Base-by-base conservation (phyloP, 2,329 filamentous ascomycete genomes). In the Rachicladosporium sp. region DNA sequence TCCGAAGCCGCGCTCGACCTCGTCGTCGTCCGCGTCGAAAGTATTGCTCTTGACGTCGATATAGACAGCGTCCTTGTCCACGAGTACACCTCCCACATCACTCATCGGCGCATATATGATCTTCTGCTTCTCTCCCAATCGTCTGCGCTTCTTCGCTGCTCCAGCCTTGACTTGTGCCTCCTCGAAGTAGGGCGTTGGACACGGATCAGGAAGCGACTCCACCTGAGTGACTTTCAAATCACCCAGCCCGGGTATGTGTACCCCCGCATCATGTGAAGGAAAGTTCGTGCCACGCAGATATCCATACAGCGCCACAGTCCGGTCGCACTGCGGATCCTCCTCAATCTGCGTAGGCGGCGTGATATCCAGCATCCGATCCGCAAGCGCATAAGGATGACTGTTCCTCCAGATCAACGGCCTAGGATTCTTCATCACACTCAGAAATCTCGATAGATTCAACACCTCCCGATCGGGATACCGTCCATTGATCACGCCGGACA, bases 341-440 rank as follows among this genome's bases (percentile, higher is more conserved):
- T 98, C 93, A 33, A 96, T 82, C 50, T 82, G 78, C 7, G 86
- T 93, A 1, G 93, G 91, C 29, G 93, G 86, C 0, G 91, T 98
- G 38, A 98, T 78, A 60, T 98, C 91, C 51, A 93, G 74, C 63
- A 96, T 93, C 47, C 88, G 86, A 65, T 98, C 91, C 43, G 91
- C 84, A 40, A 98, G 69, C 42, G 85, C 78, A 60, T 98, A 98
- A 4, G 89, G 88, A 67, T 98, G 91, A 1, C 85, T 82, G 59
- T 98, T 98, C 43, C 93, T 76, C 89, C 91, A 98, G 32, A 98
- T 71, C 23, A 98, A 69, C n/a, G 91, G 91, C 43, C 91, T 75
- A 4, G 93, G 89, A 58, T 94, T 98, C 70, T 98, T 98, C 93
- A 98, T 98, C 49, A 98, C 87, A 12, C 85, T 93, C 49, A 98